Base-by-base conservation (phyloP, 164 flowering plant genomes). In the Vitis riparia region DNA sequence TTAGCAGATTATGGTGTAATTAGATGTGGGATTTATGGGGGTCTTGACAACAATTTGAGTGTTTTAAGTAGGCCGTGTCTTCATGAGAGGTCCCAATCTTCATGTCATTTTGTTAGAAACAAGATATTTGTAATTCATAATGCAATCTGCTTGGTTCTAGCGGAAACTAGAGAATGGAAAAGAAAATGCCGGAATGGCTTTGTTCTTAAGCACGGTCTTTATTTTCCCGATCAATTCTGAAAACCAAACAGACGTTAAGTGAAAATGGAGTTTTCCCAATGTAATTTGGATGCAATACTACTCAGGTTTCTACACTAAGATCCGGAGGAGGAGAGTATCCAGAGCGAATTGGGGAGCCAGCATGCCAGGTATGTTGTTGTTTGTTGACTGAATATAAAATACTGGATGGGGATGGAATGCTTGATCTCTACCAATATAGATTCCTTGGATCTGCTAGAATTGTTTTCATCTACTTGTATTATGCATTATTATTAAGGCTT, bases 241-340 rank as follows among this genome's bases (percentile, higher is more conserved):
- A 47, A 10, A 15, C 44, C 44, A 37, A 37, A 37, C 44, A 37
- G 7, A 37, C 6, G 44, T 37, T 37, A 37, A 37, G 44, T 37
- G 44, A 37, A 37, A 37, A 37, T 37, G 37, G 15, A 49, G 55
- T 2, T 51, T 50, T 27, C 12, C 10, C 32, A 15, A 11, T 61
- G 15, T 11, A 50, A 15, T 49, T 37, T 71, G 29, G 58, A 44
- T 66, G 62, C 60, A 55, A 23, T 58, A 15, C 12, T 48, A 2
- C 48, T 68, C 60, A 84, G 87, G 85, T 79, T 60, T 78, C 68
- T 58, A 82, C 78, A n/a, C 76, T 78, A 17, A 80, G 84, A 74
- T 81, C 76, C 37, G 74, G 79, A 64, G 72, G 59, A 17, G 85
- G 83, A 19, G 84, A 83, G 55, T 83, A 81, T 68, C 87, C 87